These are phyloP conservation scores for Penicillium sp. DNA, from an alignment of 2,329 filamentous ascomycete species.

Conservation along the genomic window DNA sequence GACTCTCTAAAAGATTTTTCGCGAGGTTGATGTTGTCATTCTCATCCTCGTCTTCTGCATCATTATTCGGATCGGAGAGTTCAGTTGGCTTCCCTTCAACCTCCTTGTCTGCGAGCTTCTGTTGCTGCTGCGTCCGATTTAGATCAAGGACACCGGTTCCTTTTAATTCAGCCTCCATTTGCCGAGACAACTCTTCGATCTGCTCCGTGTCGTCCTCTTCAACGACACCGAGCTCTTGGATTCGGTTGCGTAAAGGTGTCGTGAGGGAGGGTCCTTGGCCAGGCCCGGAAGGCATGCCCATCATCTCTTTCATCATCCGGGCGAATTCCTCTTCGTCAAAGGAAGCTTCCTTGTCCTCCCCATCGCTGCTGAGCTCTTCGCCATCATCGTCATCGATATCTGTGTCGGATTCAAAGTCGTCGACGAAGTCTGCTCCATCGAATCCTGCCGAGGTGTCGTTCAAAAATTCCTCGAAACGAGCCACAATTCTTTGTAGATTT, in stretches of 20 bases:
- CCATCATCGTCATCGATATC: slow-evolving; percentile 55
- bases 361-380: slow-evolving; percentile 57
- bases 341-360: slow-evolving; percentile 70
- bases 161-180: slow-evolving; percentile 50
- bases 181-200: slow-evolving; percentile 44
- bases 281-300: slow-evolving; percentile 61
- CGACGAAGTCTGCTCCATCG: slow-evolving; percentile 69
- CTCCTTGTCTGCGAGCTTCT: slow-evolving; percentile 10
- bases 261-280: slow-evolving; percentile 23
- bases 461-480: slow-evolving; percentile 87
- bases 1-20: slow-evolving; percentile 85
- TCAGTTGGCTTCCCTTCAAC: slow-evolving; percentile 31
- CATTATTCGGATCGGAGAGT: slow-evolving; percentile 12
- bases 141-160: slow-evolving; percentile 46
- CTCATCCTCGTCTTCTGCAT: slow-evolving; percentile 52
- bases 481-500: slow-evolving; percentile 83
- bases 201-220: slow-evolving; percentile 60
- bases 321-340: slow-evolving; percentile 85
- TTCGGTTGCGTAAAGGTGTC: slow-evolving; percentile 29
- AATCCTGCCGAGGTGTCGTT: slow-evolving; percentile 78
- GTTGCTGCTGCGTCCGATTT: slow-evolving; percentile 26
- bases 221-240: slow-evolving; percentile 51
- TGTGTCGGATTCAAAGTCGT: slow-evolving; percentile 68
- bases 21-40: slow-evolving; percentile 83
- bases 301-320: slow-evolving; percentile 87